These are phyloP conservation scores for Podaxis sp. DNA, from an alignment of 768 basidiomycete species.

Conservation along the genomic window DNA sequence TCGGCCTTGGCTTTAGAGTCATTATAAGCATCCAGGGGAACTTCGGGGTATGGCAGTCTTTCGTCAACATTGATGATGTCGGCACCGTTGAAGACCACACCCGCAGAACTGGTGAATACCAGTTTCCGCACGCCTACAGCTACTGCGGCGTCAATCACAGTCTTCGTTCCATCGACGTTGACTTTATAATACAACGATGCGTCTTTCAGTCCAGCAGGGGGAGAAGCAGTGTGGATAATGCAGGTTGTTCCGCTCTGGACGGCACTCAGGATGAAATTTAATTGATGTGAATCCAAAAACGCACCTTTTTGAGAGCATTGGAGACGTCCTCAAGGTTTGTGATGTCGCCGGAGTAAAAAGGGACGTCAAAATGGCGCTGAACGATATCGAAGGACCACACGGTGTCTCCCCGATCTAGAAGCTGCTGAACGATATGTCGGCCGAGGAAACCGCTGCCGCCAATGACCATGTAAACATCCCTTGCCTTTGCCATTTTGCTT, in stretches of 20 bases:
- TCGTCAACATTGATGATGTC: conserved; percentile 89
- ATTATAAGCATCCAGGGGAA: conserved; percentile 88
- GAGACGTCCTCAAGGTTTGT: conserved; percentile 72
- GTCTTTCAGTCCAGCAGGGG: conserved; percentile 62
- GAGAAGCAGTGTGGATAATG: conserved; percentile 95
- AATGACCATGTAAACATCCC: conserved; percentile 85
- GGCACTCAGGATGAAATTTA: conserved; percentile 8
- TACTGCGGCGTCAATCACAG: conserved; percentile 80
- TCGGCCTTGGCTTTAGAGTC: conserved; percentile 92
- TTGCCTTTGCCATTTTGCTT: conserved; percentile 30
- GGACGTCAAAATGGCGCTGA: conserved; percentile 82
- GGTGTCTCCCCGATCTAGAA: conserved; percentile 73
- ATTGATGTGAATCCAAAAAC: conserved; percentile 19
- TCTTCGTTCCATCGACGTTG: conserved; percentile 88
- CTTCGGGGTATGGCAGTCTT: conserved; percentile 69
- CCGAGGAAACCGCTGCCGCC: conserved; percentile 94
- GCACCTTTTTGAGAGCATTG: conserved; percentile 70
- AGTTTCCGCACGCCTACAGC: conserved; percentile 75
- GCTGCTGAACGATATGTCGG: conserved; percentile 84
- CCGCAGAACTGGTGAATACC: conserved; percentile 93
- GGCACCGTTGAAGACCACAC: conserved; percentile 82
- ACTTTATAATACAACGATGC: conserved; percentile 84
- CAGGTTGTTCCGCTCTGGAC: conserved; percentile 76
- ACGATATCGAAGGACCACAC: conserved; percentile 92
- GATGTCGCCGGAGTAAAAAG: conserved; percentile 90